phyloP scores from a whole-genome alignment of 768 basidiomycete species.

The Kwoniella newhampshirensis region DNA sequence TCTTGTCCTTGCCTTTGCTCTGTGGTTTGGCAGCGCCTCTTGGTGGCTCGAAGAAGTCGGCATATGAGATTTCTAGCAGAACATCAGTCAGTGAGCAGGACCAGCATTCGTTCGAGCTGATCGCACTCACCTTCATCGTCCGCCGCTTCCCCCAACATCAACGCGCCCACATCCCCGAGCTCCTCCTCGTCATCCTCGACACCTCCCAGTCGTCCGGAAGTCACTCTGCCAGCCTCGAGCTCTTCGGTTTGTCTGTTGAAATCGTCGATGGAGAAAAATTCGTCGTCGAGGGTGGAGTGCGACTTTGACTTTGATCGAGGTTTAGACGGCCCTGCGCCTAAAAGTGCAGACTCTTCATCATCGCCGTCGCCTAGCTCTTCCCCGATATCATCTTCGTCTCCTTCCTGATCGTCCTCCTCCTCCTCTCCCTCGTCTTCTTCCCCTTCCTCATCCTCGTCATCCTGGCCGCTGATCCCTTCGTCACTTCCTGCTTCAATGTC shows the following conservation, averaged over 20 bases:
- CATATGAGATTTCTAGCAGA: conserved; percentile 50
- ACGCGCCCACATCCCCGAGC: conserved; percentile 32
- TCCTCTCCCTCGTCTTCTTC: conserved; percentile 42
- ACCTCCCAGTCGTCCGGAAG: conserved; percentile 62
- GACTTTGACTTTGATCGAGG: conserved; percentile 23
- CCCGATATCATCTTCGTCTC: conserved; percentile 28
- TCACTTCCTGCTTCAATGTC: conserved; percentile 39
- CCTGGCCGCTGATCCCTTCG: conserved; percentile 10
- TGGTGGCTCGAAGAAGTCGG: conserved; percentile 54
- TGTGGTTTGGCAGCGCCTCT: conserved; percentile 18
- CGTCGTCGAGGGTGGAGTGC: conserved; percentile 73
- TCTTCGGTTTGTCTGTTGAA: conserved; percentile 86
- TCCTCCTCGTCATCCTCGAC: conserved; percentile 50
- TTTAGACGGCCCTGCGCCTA: conserved; percentile 35
- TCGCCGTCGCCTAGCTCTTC: too few species aligned
- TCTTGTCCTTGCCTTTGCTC: conserved; percentile 31
- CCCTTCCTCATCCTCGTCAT: conserved; percentile 28
- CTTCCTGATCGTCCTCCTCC: conserved; percentile 31
- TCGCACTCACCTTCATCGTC: conserved; percentile 45
- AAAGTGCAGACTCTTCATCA: conserved; percentile 48
- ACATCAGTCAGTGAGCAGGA: background rate
- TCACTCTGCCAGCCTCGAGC: conserved; percentile 66
- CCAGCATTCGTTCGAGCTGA: background rate
- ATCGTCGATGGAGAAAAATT: conserved; percentile 79
- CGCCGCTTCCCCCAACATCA: conserved; percentile 40